A percentile compares a stretch with the other conserved stretches of the same genome.
These are phyloP conservation scores for Botrytis porri DNA, from an alignment of 2,329 filamentous ascomycete species.

Conservation along the genomic window DNA sequence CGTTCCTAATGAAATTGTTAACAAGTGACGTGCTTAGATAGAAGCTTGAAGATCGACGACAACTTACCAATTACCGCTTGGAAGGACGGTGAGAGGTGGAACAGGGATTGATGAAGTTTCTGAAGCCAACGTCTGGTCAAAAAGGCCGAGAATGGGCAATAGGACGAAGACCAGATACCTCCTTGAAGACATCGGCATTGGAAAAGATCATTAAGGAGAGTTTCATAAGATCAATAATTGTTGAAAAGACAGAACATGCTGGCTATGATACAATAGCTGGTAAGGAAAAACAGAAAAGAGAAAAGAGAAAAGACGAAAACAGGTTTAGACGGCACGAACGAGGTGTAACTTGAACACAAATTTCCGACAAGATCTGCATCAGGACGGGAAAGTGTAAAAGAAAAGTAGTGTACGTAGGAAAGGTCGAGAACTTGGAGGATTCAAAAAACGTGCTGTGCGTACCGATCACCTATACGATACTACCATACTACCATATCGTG, in stretches of 20 bases:
- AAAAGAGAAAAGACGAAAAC: slow-evolving; percentile 12
- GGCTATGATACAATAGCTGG: slow-evolving; percentile 14
- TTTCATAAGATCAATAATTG: slow-evolving; percentile 16
- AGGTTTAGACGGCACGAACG: slow-evolving; percentile 3
- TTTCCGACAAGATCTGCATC: slow-evolving; percentile 13
- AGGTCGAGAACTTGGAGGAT: slow-evolving; percentile 17
- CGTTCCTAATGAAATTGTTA: slow-evolving; percentile 18
- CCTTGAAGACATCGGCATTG: slow-evolving; percentile 21
- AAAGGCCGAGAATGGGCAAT: slow-evolving; percentile 10
- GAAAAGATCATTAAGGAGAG: slow-evolving; percentile 16
- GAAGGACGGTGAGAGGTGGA: slow-evolving; percentile 15
- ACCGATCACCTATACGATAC: neutral
- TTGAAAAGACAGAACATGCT: slow-evolving; percentile 18
- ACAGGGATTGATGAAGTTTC: slow-evolving; percentile 10
- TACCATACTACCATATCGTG: slow-evolving; percentile 11
- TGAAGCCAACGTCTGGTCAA: slow-evolving; percentile 15
- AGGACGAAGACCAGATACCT: slow-evolving; percentile 14
- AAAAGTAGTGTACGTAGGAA: slow-evolving; percentile 17
- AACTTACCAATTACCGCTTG: slow-evolving; percentile 20
- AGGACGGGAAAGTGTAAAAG: neutral
- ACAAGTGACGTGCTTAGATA: neutral
- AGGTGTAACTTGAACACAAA: slow-evolving; percentile 14
- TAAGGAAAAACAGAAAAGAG: slow-evolving; percentile 7
- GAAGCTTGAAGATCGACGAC: neutral
- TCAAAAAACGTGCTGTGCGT: slow-evolving; percentile 8